Evolutionary conservation across 768 basidiomycete genomes (phyloP), one percentile per base, ranked within the genome.

Genomic region (Cyclocybe aegerita): DNA sequence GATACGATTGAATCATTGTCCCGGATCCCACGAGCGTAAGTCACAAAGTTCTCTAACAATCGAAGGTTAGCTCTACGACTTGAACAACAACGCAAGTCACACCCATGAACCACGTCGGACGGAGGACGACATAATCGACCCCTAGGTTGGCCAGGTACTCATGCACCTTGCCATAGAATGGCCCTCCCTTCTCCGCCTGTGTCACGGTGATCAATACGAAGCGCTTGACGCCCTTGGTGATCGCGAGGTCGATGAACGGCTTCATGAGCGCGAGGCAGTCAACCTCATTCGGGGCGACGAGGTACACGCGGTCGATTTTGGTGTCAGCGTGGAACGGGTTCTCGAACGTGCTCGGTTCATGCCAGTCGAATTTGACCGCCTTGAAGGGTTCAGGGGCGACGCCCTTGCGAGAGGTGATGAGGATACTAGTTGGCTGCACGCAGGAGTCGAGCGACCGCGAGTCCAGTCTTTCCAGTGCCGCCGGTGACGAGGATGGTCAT

Each of bases 401-500:
- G 4, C 65, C 66, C 35, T 60, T 64, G 12, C 69, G 68, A 3
- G 62, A 62, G 9, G 71, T 56, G 32, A 71, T 38, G 34, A 72
- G 49, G 11, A 69, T 49, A 2, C 12, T 63, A 54, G 1, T 62
- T 58, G 4, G 66, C 58, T 7, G 50, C 42, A 4, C 63, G 52
- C 1, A 73, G 54, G 9, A 65, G 60, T 2, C 52, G 59, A 4
- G 70, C 65, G 3, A 69, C 59, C 12, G 53, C 58, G 1, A 52
- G 46, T 3, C 65, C 61, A 4, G 68, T 67, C 34, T 67, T 68
- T 7, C 70, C 71, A 8, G 69, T 70, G n/a, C 67, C 71, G 3
- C 70, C 71, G 43, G 60, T 66, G 54, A 71, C 51, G n/a, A 71
- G 62, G 33, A 65, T 68, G n/a, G 69, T 65, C 68, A 70, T 69